Base-by-base conservation (phyloP, 2,329 filamentous ascomycete genomes). In the Neophaeococcomyces mojaviensis region DNA sequence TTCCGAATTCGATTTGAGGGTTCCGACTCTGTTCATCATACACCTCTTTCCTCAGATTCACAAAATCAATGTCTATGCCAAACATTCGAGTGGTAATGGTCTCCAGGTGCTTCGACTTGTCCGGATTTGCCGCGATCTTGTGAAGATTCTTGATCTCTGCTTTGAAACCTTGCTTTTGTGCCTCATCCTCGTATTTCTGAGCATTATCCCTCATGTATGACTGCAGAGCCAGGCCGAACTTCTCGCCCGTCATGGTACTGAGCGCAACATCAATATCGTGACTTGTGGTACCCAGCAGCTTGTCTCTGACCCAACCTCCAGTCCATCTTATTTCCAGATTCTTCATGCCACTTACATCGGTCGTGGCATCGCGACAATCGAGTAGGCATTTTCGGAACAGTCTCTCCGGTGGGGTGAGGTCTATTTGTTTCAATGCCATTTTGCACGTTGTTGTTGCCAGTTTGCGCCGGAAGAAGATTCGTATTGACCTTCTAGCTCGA, bases 21-120 rank as follows among this genome's bases (percentile, higher is more conserved):
- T 94, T 95, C 30, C 92, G 80, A 59, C 86, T 94, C 49, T 92
- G 81, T n/a, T 87, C 82, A 1, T 82, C 77, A 58, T 97, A 97
- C 1, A 84, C 89, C 68, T 97, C 92, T 61, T 88, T 94, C 37
- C 90, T 78, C 38, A 97, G 71, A 62, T 97, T 98, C 57, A 98
- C 92, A 60, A 98, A 82, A 62, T 98, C 90, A 39, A 96, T 77
- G 60, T 97, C 90, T 39, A 94, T 74, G 1, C 85, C 88, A 59
- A 95, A 82, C 48, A 97, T 81, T 54, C 76, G 84, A 19, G 86
- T 88, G 8, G 88, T 94, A 39, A 88, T 86, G 0, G 90, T 97
- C 66, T 94, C 90, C 12, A 97, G 77, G 61, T 97, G 87, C 68
- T 97, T 97, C 16, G 88, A 95, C 68, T 95, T 96, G 59, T 96